Evolutionary conservation across 257 asterid species (phyloP).

Genomic region (Solanum medicagineum): DNA sequence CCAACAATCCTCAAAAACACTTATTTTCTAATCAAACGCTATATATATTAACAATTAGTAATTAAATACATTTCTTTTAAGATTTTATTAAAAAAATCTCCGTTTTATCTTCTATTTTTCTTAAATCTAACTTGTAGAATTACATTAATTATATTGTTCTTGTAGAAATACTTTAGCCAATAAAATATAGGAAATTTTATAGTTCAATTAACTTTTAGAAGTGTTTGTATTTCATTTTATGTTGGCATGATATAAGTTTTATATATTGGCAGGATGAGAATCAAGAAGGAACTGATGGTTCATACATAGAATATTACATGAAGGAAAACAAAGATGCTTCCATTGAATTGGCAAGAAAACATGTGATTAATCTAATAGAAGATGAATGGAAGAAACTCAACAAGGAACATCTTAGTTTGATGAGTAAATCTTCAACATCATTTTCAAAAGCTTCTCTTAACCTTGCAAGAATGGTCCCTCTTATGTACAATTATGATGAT

Average conservation of each 20-base stretch:
- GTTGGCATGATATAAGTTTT: background rate
- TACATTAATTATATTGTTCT: too few species aligned
- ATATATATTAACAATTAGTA: too few species aligned
- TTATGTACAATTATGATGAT: conserved; percentile 18
- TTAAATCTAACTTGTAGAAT: too few species aligned
- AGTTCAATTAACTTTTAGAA: too few species aligned
- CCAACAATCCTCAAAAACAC: too few species aligned
- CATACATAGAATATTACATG: conserved; percentile 29
- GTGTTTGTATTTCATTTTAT: background rate
- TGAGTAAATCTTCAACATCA: background rate
- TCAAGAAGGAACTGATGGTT: conserved; percentile 37
- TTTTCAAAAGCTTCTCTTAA: conserved; percentile 23
- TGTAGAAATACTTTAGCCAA: too few species aligned
- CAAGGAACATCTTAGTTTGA: conserved; percentile 8
- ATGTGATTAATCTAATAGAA: conserved; percentile 15
- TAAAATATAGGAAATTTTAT: too few species aligned
- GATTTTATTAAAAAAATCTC: too few species aligned
- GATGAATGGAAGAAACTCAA: conserved; percentile 33
- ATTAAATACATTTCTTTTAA: too few species aligned
- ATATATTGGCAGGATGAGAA: conserved; percentile 22
- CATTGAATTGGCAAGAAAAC: conserved; percentile 8
- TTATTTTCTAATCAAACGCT: too few species aligned
- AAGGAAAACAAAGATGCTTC: conserved; percentile 11
- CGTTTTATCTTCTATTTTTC: too few species aligned
- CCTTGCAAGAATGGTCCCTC: conserved; percentile 30